phyloP scores from a whole-genome alignment of 768 basidiomycete species.

The Multifurca ochricompacta region DNA sequence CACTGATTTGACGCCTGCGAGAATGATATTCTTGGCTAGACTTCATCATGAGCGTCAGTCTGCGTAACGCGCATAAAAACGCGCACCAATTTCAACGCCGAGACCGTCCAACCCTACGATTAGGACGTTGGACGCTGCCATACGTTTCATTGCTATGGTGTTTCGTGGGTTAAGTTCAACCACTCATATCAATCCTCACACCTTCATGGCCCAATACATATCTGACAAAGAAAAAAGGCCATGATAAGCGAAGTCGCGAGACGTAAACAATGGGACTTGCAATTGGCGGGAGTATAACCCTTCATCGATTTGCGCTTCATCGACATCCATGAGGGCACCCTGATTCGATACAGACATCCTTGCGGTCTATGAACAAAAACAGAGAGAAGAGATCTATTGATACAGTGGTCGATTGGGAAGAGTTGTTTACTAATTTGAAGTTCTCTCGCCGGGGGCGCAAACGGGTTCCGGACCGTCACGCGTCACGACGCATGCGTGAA shows the following conservation, averaged over 20 bases:
- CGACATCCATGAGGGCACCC: constrained; percentile 67
- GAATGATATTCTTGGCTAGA: constrained; percentile 85
- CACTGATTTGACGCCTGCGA: constrained; percentile 97
- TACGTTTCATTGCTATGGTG: constrained; percentile 91
- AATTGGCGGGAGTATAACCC: constrained; percentile 90
- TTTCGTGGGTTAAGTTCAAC: neutral
- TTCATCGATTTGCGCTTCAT: constrained; percentile 86
- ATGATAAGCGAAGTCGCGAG: constrained; percentile 15
- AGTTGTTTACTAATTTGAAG: neutral
- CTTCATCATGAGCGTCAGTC: constrained; percentile 6
- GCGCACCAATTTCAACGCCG: constrained; percentile 87
- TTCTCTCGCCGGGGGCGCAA: neutral
- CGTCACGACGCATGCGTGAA: too few relatives aligned
- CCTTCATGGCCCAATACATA: constrained; percentile 98
- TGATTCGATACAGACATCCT: constrained; percentile 34
- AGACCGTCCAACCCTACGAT: constrained; percentile 88
- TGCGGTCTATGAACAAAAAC: constrained; percentile 1
- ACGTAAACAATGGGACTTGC: constrained; percentile 40
- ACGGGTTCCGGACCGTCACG: constrained; percentile 7
- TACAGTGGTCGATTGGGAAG: neutral
- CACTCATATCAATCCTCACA: constrained; percentile 26
- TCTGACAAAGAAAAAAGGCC: constrained; percentile 33
- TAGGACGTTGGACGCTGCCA: constrained; percentile 93
- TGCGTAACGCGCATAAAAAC: neutral
- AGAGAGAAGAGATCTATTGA: constrained; percentile 6